Percentiles rank a stretch among this genome's conserved stretches.
phyloP scores from a whole-genome alignment of 176 grass and related monocot genomes.

The Elymus sibiricus region DNA sequence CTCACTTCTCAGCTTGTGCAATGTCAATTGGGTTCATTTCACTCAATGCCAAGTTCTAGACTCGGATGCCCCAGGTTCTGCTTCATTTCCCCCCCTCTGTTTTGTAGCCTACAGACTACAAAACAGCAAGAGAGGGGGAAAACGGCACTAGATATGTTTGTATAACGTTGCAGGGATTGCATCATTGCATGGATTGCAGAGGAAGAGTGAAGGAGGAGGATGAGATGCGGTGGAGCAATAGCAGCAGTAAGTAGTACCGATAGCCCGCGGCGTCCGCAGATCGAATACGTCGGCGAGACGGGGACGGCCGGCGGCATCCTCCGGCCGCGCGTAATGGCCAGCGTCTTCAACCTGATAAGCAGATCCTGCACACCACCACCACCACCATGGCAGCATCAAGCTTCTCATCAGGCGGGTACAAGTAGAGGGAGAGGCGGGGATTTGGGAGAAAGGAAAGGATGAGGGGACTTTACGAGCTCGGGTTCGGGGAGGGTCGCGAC shows the following conservation, averaged over 20 bases:
- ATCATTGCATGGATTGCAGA: not conserved
- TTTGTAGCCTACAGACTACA: not conserved
- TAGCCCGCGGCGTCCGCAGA: not conserved
- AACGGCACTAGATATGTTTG: not conserved
- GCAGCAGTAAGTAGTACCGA: not conserved
- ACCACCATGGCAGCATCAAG: not conserved
- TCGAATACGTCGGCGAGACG: not conserved
- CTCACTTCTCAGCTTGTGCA: not conserved
- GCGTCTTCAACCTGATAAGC: not conserved
- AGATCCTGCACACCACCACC: not conserved
- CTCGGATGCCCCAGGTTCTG: not conserved
- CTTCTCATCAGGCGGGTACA: not conserved
- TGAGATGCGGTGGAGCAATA: not conserved
- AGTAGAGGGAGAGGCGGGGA: not conserved
- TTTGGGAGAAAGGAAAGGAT: not conserved
- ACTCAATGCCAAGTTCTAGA: not conserved
- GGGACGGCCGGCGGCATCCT: not conserved
- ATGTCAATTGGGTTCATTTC: not conserved
- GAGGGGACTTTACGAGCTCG: not conserved
- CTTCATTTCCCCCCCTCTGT: not conserved
- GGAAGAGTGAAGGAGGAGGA: not conserved
- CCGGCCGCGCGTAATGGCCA: not conserved
- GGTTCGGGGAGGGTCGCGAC: not conserved
- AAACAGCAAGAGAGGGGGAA: not conserved
- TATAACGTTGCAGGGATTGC: not conserved